Evolutionary conservation across 2,329 filamentous ascomycete species (phyloP).

Genomic region (Colletotrichum viniferum): DNA sequence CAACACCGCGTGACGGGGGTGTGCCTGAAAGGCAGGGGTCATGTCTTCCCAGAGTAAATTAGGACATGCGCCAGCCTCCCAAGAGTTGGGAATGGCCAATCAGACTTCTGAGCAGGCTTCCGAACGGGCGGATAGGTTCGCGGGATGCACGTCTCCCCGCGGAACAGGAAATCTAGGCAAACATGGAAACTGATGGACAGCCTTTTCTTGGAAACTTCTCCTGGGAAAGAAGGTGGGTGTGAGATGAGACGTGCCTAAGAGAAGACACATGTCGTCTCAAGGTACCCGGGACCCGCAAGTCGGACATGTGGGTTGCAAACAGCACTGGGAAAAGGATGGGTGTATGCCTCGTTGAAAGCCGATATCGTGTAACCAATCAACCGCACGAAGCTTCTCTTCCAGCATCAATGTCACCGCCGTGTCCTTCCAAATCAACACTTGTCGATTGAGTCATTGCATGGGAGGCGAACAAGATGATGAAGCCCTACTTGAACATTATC

Average conservation of each 20-base stretch:
- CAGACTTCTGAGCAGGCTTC: not conserved
- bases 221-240: not conserved
- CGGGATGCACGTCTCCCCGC: not conserved
- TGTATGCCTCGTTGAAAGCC: not conserved
- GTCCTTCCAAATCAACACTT: not conserved
- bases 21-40: not conserved
- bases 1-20: not conserved
- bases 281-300: not conserved
- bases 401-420: not conserved
- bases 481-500: not conserved
- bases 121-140: not conserved
- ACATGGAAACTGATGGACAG: not conserved
- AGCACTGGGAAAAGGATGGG: not conserved
- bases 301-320: not conserved
- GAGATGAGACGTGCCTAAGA: not conserved
- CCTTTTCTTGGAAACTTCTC: not conserved
- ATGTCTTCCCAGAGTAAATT: not conserved
- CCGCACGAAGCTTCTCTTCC: not conserved
- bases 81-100: conserved; percentile 13
- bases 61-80: conserved; percentile 3
- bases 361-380: not conserved
- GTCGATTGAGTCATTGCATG: not conserved
- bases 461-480: not conserved
- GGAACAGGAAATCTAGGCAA: conserved; percentile 4
- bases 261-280: not conserved